These are phyloP conservation scores for Desmodesmus armatus DNA, from an alignment of 139 green algal genomes.

Conservation along the genomic window DNA sequence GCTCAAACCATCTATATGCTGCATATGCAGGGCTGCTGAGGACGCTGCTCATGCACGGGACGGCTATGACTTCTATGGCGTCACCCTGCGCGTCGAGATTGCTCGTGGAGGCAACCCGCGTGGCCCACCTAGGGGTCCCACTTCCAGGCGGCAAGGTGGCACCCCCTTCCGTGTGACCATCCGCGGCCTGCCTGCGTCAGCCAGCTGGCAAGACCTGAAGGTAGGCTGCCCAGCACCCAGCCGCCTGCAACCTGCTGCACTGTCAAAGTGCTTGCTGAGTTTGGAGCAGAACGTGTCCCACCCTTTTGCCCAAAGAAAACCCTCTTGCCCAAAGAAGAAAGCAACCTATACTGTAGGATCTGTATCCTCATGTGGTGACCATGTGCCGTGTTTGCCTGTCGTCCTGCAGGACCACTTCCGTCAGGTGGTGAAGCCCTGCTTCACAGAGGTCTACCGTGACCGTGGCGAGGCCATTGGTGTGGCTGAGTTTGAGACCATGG, in stretches of 20 bases:
- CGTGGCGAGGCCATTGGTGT: constrained; percentile 65
- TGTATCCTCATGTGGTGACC: too few relatives aligned
- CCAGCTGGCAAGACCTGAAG: constrained; percentile 97
- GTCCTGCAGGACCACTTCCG: constrained; percentile 77
- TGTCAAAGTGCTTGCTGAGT: background rate
- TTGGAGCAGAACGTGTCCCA: too few relatives aligned
- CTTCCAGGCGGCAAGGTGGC: background rate
- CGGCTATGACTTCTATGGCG: constrained; percentile 91
- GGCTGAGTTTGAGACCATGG: constrained; percentile 67
- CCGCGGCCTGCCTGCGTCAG: constrained; percentile 80
- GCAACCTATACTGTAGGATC: too few relatives aligned
- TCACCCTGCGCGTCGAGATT: constrained; percentile 81
- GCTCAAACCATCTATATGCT: background rate
- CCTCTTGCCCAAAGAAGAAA: too few relatives aligned
- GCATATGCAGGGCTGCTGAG: constrained; percentile 80
- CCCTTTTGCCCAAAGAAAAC: too few relatives aligned
- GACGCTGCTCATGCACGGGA: constrained; percentile 90
- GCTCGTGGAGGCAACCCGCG: constrained; percentile 47
- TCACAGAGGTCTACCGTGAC: constrained; percentile 78
- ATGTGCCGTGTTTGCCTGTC: background rate
- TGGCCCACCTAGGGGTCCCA: background rate
- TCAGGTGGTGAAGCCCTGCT: constrained; percentile 71
- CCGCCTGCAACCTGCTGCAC: background rate
- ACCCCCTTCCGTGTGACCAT: constrained; percentile 83
- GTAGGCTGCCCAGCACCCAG: constrained; percentile 33